A percentile compares a stretch with the other conserved stretches of the same genome.
Evolutionary conservation across 495 filamentous ascomycete genomes (phyloP).

Genomic region (Sphaerosporella brunnea): DNA sequence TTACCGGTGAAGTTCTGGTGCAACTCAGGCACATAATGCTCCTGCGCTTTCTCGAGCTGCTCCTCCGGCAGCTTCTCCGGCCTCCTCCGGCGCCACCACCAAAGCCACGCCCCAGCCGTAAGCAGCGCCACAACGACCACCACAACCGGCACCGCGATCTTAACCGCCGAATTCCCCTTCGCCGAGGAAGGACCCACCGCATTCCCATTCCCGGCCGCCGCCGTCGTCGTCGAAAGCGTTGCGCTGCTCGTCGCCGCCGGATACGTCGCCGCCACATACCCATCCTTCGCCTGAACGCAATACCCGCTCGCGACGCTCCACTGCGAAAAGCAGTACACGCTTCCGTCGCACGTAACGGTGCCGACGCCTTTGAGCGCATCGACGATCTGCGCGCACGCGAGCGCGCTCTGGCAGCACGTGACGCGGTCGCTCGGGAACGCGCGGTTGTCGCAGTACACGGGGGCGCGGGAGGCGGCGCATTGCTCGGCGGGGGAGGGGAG

Average conservation of each 20-base stretch:
- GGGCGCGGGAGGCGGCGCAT: neutral
- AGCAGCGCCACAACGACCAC: neutral
- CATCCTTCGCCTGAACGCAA: neutral
- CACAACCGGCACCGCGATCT: slow-evolving; percentile 1
- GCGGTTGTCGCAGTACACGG: neutral
- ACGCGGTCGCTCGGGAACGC: neutral
- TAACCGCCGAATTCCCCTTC: neutral
- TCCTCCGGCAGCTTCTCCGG: neutral
- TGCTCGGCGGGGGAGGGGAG: neutral
- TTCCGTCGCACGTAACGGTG: neutral
- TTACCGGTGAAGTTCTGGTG: neutral
- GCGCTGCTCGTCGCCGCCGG: neutral
- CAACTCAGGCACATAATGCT: neutral
- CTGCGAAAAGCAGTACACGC: neutral
- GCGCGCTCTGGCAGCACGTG: neutral
- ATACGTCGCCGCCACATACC: neutral
- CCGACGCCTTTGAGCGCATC: neutral
- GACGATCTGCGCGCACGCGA: neutral
- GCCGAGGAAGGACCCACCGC: neutral
- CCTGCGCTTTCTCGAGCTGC: neutral
- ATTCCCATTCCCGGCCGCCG: neutral
- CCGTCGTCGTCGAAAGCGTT: neutral
- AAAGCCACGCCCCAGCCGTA: neutral
- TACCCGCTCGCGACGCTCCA: neutral
- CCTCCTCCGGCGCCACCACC: neutral